Conservation (phyloP, 129 eudicot species). For the Daucus carota region DNA sequence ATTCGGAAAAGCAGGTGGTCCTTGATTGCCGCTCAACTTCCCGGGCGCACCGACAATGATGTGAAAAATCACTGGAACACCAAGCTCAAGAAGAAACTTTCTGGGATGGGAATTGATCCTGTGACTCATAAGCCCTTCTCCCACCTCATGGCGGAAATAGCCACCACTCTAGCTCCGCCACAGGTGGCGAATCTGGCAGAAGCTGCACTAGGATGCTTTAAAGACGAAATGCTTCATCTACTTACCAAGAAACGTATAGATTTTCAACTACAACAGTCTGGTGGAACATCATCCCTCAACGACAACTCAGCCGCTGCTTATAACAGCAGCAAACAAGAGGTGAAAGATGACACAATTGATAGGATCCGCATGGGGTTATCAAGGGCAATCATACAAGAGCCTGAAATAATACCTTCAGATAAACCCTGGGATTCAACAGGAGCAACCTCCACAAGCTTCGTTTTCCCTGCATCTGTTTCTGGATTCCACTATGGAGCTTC, state of each 20-base stretch:
- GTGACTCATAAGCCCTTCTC: slow-evolving; percentile 97
- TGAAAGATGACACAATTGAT: slow-evolving; percentile 48
- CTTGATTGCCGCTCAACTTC: slow-evolving; percentile 85
- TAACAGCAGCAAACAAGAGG: slow-evolving; percentile 37
- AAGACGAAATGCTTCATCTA: slow-evolving; percentile 95
- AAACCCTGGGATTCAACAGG: slow-evolving; percentile 49
- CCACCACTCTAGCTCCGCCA: slow-evolving; percentile 82
- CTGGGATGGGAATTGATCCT: slow-evolving; percentile 98
- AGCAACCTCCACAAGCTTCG: slow-evolving; percentile 32
- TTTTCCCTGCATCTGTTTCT: slow-evolving; percentile 13
- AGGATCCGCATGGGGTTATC: slow-evolving; percentile 68
- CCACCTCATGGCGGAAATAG: slow-evolving; percentile 87
- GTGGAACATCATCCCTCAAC: slow-evolving; percentile 14
- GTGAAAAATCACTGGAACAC: slow-evolving; percentile 97
- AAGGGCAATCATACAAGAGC: slow-evolving; percentile 63
- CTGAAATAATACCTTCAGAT: slow-evolving; percentile 31
- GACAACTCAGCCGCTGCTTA: slow-evolving; percentile 17
- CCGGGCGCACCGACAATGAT: slow-evolving; percentile 93
- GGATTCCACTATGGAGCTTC: slow-evolving; percentile 31
- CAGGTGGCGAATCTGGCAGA: slow-evolving; percentile 89
- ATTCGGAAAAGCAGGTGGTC: slow-evolving; percentile 61
- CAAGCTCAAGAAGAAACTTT: slow-evolving; percentile 82
- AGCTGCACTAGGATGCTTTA: slow-evolving; percentile 94
- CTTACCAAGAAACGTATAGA: slow-evolving; percentile 79
- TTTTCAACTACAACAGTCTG: slow-evolving; percentile 50